Percentiles rank a stretch among this genome's conserved stretches.
Evolutionary conservation across 768 basidiomycete genomes (phyloP).

Genomic region (Rhizopogon rudus): DNA sequence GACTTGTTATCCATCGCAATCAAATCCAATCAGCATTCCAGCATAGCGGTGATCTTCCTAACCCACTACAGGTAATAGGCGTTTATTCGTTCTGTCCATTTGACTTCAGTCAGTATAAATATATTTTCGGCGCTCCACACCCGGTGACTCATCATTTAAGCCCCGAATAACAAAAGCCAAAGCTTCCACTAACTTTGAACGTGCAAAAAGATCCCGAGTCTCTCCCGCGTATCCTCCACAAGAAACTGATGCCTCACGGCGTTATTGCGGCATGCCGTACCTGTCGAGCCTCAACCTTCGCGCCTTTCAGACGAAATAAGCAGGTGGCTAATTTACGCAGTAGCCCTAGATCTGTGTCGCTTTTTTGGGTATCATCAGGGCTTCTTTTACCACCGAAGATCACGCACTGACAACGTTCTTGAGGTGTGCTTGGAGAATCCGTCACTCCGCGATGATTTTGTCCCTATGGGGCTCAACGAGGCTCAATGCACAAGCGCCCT

Average conservation of each 20-base stretch:
- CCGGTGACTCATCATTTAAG: not conserved
- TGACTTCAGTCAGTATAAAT: slow-evolving; percentile 6
- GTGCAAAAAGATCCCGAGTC: not conserved
- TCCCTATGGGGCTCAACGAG: slow-evolving; percentile 1
- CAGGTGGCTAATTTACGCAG: not conserved
- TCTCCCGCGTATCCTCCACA: slow-evolving; percentile 2
- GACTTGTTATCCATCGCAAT: slow-evolving; percentile 19
- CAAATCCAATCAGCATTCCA: slow-evolving; percentile 9
- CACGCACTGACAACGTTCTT: slow-evolving; percentile 1
- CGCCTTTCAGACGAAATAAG: not conserved
- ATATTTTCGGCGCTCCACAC: not conserved
- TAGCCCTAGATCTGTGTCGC: not conserved
- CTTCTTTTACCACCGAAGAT: slow-evolving; percentile 2
- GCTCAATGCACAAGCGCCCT: not conserved
- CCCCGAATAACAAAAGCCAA: not conserved
- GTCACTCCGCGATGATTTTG: slow-evolving; percentile 1
- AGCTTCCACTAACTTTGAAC: too few relatives aligned
- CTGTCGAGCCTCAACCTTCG: slow-evolving; percentile 1
- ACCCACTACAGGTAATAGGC: not conserved
- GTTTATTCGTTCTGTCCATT: not conserved
- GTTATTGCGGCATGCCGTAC: slow-evolving; percentile 2
- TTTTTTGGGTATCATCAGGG: not conserved
- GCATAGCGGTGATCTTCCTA: slow-evolving; percentile 3
- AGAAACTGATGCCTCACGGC: not conserved
- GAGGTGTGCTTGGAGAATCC: slow-evolving; percentile 1